Evolutionary conservation across 75 land plant genomes (phyloP).

Genomic region (Gnetum montanum): DNA sequence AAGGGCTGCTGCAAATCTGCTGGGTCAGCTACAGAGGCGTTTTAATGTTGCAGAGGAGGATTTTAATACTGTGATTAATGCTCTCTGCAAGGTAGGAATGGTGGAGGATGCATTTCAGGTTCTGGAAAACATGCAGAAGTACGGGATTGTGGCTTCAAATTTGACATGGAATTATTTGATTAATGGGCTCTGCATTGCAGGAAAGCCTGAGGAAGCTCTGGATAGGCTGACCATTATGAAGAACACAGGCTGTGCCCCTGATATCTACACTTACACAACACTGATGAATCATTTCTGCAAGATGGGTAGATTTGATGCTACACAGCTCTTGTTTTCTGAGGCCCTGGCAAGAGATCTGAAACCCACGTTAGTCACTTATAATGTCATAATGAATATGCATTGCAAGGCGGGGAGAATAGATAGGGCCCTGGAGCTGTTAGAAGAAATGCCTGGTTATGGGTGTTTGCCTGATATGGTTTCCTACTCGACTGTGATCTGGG

Average conservation of each 20-base stretch:
- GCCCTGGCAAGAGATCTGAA: constrained; percentile 25
- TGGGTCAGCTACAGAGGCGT: constrained; percentile 35
- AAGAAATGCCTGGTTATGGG: constrained; percentile 25
- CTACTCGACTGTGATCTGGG: constrained; percentile 44
- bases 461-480: constrained; percentile 38
- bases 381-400: constrained; percentile 39
- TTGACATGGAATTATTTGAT: constrained; percentile 49
- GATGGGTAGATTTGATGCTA: constrained; percentile 46
- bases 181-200: constrained; percentile 58
- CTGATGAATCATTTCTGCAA: constrained; percentile 64
- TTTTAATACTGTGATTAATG: constrained; percentile 32
- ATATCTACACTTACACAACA: constrained; percentile 44
- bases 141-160: constrained; percentile 26
- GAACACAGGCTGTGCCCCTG: constrained; percentile 21
- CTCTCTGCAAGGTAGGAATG: constrained; percentile 45
- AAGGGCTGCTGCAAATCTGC: constrained; percentile 20
- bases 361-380: constrained; percentile 43
- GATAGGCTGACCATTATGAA: constrained; percentile 28
- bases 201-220: constrained; percentile 47
- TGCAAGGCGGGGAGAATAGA: constrained; percentile 48
- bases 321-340: constrained; percentile 39
- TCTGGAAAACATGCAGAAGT: constrained; percentile 37
- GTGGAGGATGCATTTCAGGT: constrained; percentile 45
- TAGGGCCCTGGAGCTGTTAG: constrained; percentile 30
- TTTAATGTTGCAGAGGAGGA: constrained; percentile 29